A percentile compares a stretch with the other conserved stretches of the same genome.
Evolutionary conservation across 2,329 filamentous ascomycete species (phyloP).

Genomic region (Pestalotiopsis sp.): DNA sequence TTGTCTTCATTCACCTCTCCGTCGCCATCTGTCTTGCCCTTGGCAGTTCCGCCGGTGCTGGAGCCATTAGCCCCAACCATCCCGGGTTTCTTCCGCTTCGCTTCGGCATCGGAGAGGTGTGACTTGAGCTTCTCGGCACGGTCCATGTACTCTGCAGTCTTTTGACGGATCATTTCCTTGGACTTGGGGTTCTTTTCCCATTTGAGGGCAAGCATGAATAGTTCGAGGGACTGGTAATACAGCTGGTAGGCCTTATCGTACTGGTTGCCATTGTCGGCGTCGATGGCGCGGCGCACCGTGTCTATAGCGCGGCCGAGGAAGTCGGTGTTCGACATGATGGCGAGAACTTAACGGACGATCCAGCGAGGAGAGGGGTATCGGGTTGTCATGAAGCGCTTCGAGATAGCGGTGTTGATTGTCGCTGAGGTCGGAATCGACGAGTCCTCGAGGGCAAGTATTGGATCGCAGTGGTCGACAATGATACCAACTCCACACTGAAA

Average conservation of each 20-base stretch:
- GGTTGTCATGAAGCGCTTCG: background rate
- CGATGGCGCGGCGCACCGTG: slow-evolving; percentile 96
- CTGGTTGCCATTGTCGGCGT: slow-evolving; percentile 90
- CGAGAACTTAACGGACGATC: background rate
- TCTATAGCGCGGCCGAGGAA: slow-evolving; percentile 97
- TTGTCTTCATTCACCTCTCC: slow-evolving; percentile 80
- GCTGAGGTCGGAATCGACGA: background rate
- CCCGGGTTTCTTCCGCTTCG: slow-evolving; percentile 70
- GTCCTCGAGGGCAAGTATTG: background rate
- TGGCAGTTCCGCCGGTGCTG: slow-evolving; percentile 63
- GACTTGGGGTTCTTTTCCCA: slow-evolving; percentile 99
- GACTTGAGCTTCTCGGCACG: slow-evolving; percentile 97
- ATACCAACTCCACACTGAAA: background rate
- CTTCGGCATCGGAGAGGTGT: slow-evolving; percentile 77
- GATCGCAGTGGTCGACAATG: background rate
- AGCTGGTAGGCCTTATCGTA: slow-evolving; percentile 96
- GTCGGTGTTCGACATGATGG: slow-evolving; percentile 89
- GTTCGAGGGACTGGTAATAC: slow-evolving; percentile 94
- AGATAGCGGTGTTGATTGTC: background rate
- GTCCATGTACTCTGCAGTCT: slow-evolving; percentile 97
- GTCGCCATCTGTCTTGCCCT: slow-evolving; percentile 55
- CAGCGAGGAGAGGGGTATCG: slow-evolving; percentile 4
- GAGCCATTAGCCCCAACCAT: slow-evolving; percentile 75
- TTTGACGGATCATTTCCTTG: slow-evolving; percentile 95
- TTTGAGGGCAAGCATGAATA: slow-evolving; percentile 98